Conservation (phyloP, 257 asterid species). For the Solanum sitiens region DNA sequence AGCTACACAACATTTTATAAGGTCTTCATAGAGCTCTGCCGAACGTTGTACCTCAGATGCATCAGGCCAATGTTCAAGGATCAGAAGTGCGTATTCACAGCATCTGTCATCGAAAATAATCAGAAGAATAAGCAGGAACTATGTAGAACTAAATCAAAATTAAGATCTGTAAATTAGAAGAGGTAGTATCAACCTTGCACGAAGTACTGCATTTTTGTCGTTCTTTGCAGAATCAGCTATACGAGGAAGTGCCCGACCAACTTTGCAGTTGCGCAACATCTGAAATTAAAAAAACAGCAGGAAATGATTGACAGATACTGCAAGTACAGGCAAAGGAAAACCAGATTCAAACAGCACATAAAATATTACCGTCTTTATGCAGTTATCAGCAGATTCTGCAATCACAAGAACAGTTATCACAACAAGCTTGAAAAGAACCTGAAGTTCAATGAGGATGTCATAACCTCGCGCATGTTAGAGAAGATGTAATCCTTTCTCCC, state of each 20-base stretch:
- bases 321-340: not conserved
- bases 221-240: conserved; percentile 87
- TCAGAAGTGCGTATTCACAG: conserved; percentile 89
- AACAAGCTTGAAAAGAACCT: conserved; percentile 99
- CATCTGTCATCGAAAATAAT: conserved; percentile 37
- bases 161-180: not conserved
- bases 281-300: conserved; percentile 4
- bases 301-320: not conserved
- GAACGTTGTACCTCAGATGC: conserved; percentile 97
- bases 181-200: conserved; percentile 62
- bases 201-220: conserved; percentile 90
- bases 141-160: not conserved
- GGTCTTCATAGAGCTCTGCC: conserved; percentile 88
- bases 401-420: conserved; percentile 98
- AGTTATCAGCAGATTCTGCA: conserved; percentile 98
- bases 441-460: conserved; percentile 29
- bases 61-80: conserved; percentile 98
- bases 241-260: conserved; percentile 79
- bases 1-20: conserved; percentile 79
- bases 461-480: conserved; percentile 1
- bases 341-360: not conserved
- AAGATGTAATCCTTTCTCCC: not conserved
- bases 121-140: not conserved
- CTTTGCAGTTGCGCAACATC: conserved; percentile 99
- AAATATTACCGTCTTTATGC: conserved; percentile 83